These are phyloP conservation scores for Starmera dryadoides DNA, from an alignment of 805 yeast genomes.

Conservation along the genomic window DNA sequence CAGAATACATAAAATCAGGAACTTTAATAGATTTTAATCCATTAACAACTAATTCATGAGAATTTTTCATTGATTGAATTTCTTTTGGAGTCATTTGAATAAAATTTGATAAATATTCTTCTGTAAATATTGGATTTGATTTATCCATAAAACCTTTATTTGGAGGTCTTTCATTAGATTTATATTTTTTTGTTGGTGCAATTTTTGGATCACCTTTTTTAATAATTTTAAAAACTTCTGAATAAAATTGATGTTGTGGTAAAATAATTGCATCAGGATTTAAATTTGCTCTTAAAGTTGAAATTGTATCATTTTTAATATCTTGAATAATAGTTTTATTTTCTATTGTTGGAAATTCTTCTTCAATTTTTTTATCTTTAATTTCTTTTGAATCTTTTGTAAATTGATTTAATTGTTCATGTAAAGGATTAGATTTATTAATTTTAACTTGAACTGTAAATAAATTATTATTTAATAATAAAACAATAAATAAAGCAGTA, in stretches of 20 bases:
- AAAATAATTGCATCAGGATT: not conserved
- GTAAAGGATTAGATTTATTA: too few relatives aligned
- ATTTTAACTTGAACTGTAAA: too few relatives aligned
- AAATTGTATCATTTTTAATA: not conserved
- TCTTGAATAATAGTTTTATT: not conserved
- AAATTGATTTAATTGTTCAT: too few relatives aligned
- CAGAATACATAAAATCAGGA: constrained; percentile 16
- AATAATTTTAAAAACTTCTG: not conserved
- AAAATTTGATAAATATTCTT: not conserved
- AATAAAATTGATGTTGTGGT: not conserved
- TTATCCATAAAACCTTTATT: not conserved
- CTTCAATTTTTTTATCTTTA: not conserved
- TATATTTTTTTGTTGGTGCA: not conserved
- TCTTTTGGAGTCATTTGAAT: not conserved
- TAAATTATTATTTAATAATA: too few relatives aligned
- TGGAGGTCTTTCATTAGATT: not conserved
- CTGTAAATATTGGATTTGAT: not conserved
- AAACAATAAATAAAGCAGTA: too few relatives aligned
- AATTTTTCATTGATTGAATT: not conserved
- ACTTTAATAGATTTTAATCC: not conserved
- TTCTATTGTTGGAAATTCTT: not conserved
- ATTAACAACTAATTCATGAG: not conserved
- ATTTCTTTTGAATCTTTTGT: not conserved
- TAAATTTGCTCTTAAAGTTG: not conserved
- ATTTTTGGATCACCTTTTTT: not conserved